Percentiles rank a stretch among this genome's conserved stretches.
phyloP scores from a whole-genome alignment of 2,329 filamentous ascomycete genomes.

The Fusarium proliferatum region DNA sequence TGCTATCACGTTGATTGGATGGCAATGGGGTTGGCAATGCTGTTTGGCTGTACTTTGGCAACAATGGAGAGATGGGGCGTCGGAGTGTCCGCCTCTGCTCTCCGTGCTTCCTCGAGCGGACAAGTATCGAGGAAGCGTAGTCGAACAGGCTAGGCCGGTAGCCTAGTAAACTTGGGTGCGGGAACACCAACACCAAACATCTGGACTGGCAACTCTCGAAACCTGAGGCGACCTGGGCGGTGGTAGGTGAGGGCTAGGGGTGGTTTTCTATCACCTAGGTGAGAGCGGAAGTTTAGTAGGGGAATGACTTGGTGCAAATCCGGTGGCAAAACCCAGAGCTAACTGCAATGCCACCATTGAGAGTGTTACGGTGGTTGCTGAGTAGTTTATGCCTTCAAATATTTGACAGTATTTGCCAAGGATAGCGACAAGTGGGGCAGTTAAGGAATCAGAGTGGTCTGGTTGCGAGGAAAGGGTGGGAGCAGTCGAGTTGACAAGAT shows the following conservation, averaged over 20 bases:
- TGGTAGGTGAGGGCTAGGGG: neutral
- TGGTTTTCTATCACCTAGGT: neutral
- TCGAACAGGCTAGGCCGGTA: constrained; percentile 13
- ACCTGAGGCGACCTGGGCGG: neutral
- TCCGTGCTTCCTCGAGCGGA: constrained; percentile 6
- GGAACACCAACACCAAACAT: constrained; percentile 13
- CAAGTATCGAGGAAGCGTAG: constrained; percentile 5
- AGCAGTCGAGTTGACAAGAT: constrained; percentile 10
- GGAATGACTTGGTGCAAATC: neutral
- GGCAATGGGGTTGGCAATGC: constrained; percentile 4
- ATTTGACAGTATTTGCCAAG: constrained; percentile 27
- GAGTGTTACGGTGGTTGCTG: neutral
- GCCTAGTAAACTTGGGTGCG: neutral
- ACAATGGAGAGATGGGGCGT: neutral
- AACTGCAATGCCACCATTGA: constrained; percentile 7
- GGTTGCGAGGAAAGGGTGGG: neutral
- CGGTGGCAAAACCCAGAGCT: neutral
- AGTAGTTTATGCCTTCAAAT: constrained; percentile 7
- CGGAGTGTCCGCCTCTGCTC: neutral
- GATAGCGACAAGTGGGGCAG: neutral
- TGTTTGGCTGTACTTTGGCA: constrained; percentile 11
- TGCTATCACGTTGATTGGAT: constrained; percentile 16
- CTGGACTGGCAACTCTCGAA: neutral
- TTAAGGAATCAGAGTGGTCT: neutral
- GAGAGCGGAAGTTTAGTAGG: neutral